Percentiles rank a stretch among this genome's conserved stretches.
phyloP scores from a whole-genome alignment of 2,329 filamentous ascomycete genomes.

The Cercospora sp. region DNA sequence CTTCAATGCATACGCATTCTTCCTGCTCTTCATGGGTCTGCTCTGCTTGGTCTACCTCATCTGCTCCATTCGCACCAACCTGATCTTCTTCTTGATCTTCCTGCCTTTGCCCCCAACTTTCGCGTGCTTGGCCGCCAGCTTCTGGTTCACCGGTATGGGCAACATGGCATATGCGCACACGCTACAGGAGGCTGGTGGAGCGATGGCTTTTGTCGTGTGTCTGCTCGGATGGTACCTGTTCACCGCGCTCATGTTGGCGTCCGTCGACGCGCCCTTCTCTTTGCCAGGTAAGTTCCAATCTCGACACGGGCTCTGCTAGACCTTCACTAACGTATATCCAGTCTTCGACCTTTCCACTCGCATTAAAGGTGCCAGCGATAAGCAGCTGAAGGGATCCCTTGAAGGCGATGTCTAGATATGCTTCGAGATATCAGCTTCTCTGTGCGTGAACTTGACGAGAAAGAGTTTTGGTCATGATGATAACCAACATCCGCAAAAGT shows the following conservation, averaged over 20 bases:
- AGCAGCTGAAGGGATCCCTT: neutral
- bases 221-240: constrained; percentile 56
- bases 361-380: neutral
- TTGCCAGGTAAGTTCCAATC: constrained; percentile 41
- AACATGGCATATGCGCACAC: constrained; percentile 32
- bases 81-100: constrained; percentile 70
- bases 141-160: constrained; percentile 47
- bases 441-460: neutral
- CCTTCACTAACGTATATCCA: neutral
- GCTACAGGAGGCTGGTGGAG: constrained; percentile 44
- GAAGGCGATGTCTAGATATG: neutral
- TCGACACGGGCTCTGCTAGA: neutral
- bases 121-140: constrained; percentile 59
- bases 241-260: constrained; percentile 54
- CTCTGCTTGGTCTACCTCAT: constrained; percentile 66
- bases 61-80: constrained; percentile 69
- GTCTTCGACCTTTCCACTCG: neutral
- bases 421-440: neutral
- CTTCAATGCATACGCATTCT: constrained; percentile 55
- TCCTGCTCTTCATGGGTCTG: constrained; percentile 65
- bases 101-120: constrained; percentile 61
- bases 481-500: neutral
- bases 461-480: neutral
- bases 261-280: constrained; percentile 54
- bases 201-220: constrained; percentile 51